Evolutionary conservation across 1,139 yeast species (phyloP).

Genomic region (Diutina mesorugosa): DNA sequence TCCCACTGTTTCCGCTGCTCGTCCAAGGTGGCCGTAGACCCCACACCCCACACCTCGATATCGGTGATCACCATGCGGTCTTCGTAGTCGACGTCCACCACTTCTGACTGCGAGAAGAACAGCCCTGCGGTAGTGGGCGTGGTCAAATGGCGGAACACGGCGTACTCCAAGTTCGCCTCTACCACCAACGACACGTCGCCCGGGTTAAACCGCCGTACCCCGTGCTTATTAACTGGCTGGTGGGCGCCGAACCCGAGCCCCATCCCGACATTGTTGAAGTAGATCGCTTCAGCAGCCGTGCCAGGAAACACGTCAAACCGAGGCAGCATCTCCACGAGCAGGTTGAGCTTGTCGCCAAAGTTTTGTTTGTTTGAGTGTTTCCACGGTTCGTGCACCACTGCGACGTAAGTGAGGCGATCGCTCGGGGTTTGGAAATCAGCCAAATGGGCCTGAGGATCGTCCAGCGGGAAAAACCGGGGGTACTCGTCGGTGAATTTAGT

Average conservation of each 20-base stretch:
- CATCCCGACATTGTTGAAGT: constrained; percentile 57
- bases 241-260: constrained; percentile 74
- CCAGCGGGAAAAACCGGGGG: constrained; percentile 32
- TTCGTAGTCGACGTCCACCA: constrained; percentile 37
- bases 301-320: constrained; percentile 42
- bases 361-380: constrained; percentile 52
- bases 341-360: constrained; percentile 50
- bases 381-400: constrained; percentile 65
- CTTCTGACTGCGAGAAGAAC: background rate
- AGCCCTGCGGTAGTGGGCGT: constrained; percentile 6
- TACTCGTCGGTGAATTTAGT: constrained; percentile 36
- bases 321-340: constrained; percentile 56
- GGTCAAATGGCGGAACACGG: constrained; percentile 51
- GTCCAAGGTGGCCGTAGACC: constrained; percentile 59
- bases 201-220: constrained; percentile 23
- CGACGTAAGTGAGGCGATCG: constrained; percentile 44
- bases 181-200: constrained; percentile 74
- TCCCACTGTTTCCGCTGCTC: constrained; percentile 75
- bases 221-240: constrained; percentile 43
- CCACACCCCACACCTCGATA: constrained; percentile 88
- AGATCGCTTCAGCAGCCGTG: constrained; percentile 15
- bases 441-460: constrained; percentile 3
- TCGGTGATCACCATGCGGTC: constrained; percentile 61
- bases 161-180: constrained; percentile 71
- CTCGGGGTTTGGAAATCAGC: constrained; percentile 20